Conservation (phyloP, 2,329 filamentous ascomycete genomes). For the Monosporascus cannonballus region DNA sequence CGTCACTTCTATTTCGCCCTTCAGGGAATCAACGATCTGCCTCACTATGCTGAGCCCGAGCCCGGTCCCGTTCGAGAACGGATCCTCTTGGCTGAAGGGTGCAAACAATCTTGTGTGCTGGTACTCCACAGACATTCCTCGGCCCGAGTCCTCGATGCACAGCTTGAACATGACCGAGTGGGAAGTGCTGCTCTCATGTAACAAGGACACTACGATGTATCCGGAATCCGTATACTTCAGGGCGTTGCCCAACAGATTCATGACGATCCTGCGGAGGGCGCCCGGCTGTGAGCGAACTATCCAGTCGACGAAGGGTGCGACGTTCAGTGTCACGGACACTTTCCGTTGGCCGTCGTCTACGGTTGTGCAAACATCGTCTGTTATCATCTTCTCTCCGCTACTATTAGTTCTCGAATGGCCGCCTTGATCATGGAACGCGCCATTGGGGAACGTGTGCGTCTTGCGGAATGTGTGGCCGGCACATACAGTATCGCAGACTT, state of each 20-base stretch:
- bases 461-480: constrained; percentile 32
- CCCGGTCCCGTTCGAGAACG: constrained; percentile 50
- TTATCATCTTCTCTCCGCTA: not conserved
- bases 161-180: constrained; percentile 23
- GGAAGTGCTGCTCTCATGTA: constrained; percentile 14
- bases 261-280: constrained; percentile 45
- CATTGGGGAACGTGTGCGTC: constrained; percentile 11
- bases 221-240: constrained; percentile 55
- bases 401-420: not conserved
- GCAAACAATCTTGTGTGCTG: constrained; percentile 51
- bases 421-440: not conserved
- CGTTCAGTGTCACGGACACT: constrained; percentile 45
- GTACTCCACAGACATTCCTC: constrained; percentile 55
- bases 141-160: constrained; percentile 53
- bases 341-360: constrained; percentile 14
- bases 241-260: constrained; percentile 58
- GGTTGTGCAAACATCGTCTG: constrained; percentile 8
- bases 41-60: constrained; percentile 56
- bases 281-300: constrained; percentile 48
- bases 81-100: constrained; percentile 55
- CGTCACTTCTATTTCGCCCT: constrained; percentile 48
- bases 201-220: constrained; percentile 37
- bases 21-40: constrained; percentile 48
- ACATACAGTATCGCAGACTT: constrained; percentile 34
- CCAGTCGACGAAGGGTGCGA: constrained; percentile 41